phyloP scores from a whole-genome alignment of 2,329 filamentous ascomycete genomes.

The Xylariaceae sp. region DNA sequence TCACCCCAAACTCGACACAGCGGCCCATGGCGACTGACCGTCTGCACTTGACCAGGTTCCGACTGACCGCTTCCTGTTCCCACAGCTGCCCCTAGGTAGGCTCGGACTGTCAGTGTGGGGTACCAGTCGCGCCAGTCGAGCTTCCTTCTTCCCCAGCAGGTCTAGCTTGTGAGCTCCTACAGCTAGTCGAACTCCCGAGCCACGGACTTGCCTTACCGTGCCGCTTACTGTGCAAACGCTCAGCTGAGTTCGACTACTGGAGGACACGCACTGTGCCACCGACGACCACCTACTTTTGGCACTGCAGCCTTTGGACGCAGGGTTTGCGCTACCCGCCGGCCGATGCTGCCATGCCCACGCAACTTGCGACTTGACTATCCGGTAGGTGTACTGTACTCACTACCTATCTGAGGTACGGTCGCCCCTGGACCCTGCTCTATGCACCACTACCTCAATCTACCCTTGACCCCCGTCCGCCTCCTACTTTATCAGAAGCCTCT shows the following conservation, averaged over 20 bases:
- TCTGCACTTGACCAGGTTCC: conserved; percentile 20
- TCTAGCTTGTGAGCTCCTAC: conserved; percentile 15
- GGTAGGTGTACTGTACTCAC: conserved; percentile 14
- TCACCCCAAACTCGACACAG: conserved; percentile 4
- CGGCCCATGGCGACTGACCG: conserved; percentile 6
- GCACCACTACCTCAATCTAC: conserved; percentile 28
- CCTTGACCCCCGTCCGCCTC: conserved; percentile 11
- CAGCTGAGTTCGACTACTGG: too few relatives aligned
- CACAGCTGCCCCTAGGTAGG: conserved; percentile 14
- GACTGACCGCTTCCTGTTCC: conserved; percentile 31
- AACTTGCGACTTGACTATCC: neutral
- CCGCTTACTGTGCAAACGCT: too few relatives aligned
- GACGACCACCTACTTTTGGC: conserved; percentile 10
- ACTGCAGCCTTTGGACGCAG: conserved; percentile 19
- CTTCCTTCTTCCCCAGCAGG: conserved; percentile 13
- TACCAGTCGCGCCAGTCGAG: conserved; percentile 4
- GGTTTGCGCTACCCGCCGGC: conserved; percentile 24
- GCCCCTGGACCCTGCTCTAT: conserved; percentile 22
- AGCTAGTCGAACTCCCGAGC: neutral
- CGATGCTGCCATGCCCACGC: neutral
- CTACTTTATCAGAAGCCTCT: conserved; percentile 8
- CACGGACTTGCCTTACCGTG: too few relatives aligned
- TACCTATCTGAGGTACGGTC: conserved; percentile 17
- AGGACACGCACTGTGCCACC: conserved; percentile 8
- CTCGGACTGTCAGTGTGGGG: conserved; percentile 13